Conservation (phyloP, 257 asterid genomes). For the Jacaranda copaia region DNA sequence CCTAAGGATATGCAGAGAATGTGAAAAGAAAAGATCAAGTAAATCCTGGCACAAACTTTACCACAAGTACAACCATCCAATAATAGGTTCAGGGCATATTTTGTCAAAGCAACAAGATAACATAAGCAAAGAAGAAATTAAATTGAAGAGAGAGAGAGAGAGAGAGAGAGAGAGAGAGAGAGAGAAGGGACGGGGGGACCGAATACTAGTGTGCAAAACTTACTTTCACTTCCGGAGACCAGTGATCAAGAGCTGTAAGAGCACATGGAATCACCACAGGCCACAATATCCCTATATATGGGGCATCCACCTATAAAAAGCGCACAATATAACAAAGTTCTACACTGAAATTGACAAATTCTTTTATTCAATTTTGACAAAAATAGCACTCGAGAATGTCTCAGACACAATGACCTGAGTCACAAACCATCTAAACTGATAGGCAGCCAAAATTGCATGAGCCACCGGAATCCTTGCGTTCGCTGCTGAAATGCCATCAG, state of each 20-base stretch:
- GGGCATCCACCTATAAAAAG: constrained; percentile 69
- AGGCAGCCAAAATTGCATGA: constrained; percentile 79
- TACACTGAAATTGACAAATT: constrained; percentile 14
- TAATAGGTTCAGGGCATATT: background rate
- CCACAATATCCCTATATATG: constrained; percentile 75
- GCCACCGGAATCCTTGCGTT: constrained; percentile 85
- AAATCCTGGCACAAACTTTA: constrained; percentile 8
- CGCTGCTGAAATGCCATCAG: constrained; percentile 69
- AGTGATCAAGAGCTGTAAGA: constrained; percentile 91
- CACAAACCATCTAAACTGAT: constrained; percentile 85
- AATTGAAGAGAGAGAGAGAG: background rate
- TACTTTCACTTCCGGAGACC: constrained; percentile 96
- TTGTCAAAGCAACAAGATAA: background rate
- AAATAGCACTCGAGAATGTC: background rate
- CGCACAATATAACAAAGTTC: constrained; percentile 27
- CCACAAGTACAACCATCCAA: background rate
- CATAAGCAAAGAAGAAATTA: background rate
- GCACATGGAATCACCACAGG: constrained; percentile 89
- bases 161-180: background rate
- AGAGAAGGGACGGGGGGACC: background rate
- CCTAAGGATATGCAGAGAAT: background rate
- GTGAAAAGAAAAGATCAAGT: background rate
- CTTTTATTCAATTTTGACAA: background rate
- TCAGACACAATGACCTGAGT: constrained; percentile 59
- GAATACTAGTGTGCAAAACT: constrained; percentile 31